Evolutionary conservation across 129 eudicot species (phyloP).

Genomic region (Apium graveolens): DNA sequence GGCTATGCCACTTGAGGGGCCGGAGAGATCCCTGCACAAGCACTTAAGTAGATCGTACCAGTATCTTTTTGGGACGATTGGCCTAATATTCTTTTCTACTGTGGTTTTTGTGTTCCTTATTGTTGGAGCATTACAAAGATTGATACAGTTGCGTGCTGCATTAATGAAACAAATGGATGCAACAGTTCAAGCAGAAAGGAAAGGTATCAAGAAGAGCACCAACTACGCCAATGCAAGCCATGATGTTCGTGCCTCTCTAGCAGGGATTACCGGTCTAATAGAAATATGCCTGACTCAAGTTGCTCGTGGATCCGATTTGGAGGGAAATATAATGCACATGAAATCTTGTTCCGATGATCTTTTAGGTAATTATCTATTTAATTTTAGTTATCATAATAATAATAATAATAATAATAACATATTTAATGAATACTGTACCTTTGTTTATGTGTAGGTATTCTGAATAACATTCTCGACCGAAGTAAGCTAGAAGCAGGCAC

Average conservation of each 20-base stretch:
- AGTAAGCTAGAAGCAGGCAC: no score
- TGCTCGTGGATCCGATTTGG: constrained; percentile 37
- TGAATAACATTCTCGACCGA: no score
- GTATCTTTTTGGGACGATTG: constrained; percentile 24
- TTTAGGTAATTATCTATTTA: constrained; percentile 30
- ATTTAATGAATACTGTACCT: no score
- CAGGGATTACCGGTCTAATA: constrained; percentile 51
- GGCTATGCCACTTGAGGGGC: constrained; percentile 38
- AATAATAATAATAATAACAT: background rate
- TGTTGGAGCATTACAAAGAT: constrained; percentile 34
- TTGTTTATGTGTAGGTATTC: no score
- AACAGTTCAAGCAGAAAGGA: constrained; percentile 54
- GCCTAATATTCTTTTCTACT: constrained; percentile 7
- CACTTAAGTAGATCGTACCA: constrained; percentile 19
- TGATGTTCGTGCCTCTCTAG: constrained; percentile 58
- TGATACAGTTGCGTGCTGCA: constrained; percentile 41
- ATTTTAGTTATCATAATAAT: background rate
- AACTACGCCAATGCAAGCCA: constrained; percentile 73
- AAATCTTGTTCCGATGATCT: constrained; percentile 43
- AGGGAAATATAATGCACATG: constrained; percentile 30
- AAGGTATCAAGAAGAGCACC: constrained; percentile 46
- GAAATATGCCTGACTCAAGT: constrained; percentile 31
- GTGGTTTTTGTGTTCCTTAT: constrained; percentile 25
- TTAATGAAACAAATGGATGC: constrained; percentile 60
- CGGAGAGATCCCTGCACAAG: constrained; percentile 22